A percentile compares a stretch with the other conserved stretches of the same genome.
Conservation (phyloP, 2,329 filamentous ascomycete genomes). For the Chrysosphaeria jannelii region DNA sequence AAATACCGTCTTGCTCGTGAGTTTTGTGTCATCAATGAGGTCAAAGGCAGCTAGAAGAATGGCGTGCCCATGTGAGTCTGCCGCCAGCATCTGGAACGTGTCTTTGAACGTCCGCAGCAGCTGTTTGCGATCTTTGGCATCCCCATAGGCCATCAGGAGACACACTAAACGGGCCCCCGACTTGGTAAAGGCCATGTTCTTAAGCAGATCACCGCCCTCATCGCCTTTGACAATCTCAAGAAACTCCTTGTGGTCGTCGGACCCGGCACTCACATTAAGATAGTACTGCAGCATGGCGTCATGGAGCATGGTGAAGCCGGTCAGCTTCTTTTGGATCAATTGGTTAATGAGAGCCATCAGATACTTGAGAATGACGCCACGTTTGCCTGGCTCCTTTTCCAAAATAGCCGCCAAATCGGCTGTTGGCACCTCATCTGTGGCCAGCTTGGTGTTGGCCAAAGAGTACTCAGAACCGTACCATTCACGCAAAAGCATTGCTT, state of each 20-base stretch:
- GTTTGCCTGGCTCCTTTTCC: constrained; percentile 52
- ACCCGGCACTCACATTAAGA: constrained; percentile 43
- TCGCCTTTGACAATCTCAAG: constrained; percentile 77
- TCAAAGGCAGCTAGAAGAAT: constrained; percentile 70
- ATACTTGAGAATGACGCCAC: constrained; percentile 59
- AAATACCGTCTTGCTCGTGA: constrained; percentile 63
- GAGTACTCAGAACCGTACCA: constrained; percentile 93
- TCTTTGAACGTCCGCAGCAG: constrained; percentile 73
- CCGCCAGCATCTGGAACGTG: constrained; percentile 58
- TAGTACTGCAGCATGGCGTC: constrained; percentile 97
- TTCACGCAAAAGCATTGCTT: constrained; percentile 57
- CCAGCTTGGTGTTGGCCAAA: constrained; percentile 19
- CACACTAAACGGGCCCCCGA: constrained; percentile 61
- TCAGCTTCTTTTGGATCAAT: constrained; percentile 85
- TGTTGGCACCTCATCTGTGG: constrained; percentile 13
- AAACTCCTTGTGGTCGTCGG: constrained; percentile 62
- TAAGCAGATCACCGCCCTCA: constrained; percentile 64
- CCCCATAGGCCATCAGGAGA: constrained; percentile 54
- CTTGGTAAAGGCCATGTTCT: constrained; percentile 88
- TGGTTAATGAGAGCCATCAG: constrained; percentile 69
- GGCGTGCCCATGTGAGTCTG: constrained; percentile 47
- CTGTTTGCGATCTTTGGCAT: constrained; percentile 74
- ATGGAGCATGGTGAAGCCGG: constrained; percentile 90
- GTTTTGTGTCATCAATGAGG: constrained; percentile 77
- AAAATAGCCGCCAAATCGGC: constrained; percentile 50